phyloP scores from a whole-genome alignment of 2,329 filamentous ascomycete genomes.

The Trichoderma citrinoviride region DNA sequence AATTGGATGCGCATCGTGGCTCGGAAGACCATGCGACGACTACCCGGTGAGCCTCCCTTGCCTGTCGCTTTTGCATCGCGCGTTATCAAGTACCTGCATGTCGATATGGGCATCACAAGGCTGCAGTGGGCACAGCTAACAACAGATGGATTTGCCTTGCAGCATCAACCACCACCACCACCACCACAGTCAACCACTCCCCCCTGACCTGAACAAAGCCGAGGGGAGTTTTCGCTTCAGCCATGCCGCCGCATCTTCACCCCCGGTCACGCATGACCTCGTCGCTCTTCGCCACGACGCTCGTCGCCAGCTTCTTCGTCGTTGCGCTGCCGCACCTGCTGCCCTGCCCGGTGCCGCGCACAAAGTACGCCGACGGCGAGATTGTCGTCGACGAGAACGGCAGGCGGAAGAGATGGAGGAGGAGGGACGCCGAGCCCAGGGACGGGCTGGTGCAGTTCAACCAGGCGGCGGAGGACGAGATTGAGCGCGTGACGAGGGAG shows the following conservation, averaged over 20 bases:
- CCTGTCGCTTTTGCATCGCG: neutral
- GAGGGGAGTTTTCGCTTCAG: conserved; percentile 15
- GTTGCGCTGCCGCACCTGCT: conserved; percentile 87
- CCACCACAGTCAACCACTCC: neutral
- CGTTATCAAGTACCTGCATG: too few relatives aligned
- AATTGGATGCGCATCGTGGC: conserved; percentile 11
- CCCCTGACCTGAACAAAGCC: neutral
- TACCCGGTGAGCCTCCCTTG: conserved; percentile 26
- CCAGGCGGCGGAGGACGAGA: conserved; percentile 39
- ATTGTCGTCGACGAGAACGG: conserved; percentile 46
- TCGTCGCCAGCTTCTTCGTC: conserved; percentile 85
- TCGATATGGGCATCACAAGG: neutral
- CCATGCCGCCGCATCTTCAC: conserved; percentile 85
- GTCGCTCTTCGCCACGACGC: conserved; percentile 90
- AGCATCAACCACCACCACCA: neutral
- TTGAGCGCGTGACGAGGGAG: conserved; percentile 55
- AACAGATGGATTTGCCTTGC: neutral
- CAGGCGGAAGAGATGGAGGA: conserved; percentile 45
- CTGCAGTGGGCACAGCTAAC: neutral
- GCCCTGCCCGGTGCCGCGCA: conserved; percentile 81
- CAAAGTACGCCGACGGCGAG: conserved; percentile 70
- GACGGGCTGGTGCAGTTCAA: conserved; percentile 51
- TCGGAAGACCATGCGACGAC: conserved; percentile 24
- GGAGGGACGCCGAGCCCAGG: conserved; percentile 41
- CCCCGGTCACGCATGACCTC: conserved; percentile 91